These are phyloP conservation scores for Didymella glomerata DNA, from an alignment of 2,329 filamentous ascomycete genomes.

Conservation along the genomic window DNA sequence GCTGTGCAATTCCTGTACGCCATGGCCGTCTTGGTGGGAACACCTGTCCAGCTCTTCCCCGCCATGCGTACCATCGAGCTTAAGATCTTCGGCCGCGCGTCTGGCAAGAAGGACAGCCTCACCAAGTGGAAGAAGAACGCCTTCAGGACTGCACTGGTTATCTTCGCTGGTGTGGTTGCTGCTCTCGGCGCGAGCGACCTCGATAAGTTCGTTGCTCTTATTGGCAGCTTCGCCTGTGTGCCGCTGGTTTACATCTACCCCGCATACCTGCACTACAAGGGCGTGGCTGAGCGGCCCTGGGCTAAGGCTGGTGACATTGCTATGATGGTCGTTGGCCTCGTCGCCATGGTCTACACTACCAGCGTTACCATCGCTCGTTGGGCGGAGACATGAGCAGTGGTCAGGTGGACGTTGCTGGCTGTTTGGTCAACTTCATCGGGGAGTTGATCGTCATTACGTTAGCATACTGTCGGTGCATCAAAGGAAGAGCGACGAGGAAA, in stretches of 20 bases:
- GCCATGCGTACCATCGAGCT: constrained; percentile 76
- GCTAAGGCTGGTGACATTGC: constrained; percentile 67
- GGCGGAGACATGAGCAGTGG: constrained; percentile 35
- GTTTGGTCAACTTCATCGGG: background rate
- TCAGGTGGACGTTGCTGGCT: background rate
- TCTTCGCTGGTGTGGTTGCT: constrained; percentile 67
- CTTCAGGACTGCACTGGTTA: constrained; percentile 66
- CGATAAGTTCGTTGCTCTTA: constrained; percentile 77
- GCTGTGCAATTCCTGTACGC: constrained; percentile 79
- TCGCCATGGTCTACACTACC: constrained; percentile 77
- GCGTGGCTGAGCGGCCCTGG: constrained; percentile 65
- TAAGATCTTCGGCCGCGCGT: constrained; percentile 69
- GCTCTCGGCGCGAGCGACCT: constrained; percentile 72
- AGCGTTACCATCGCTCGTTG: constrained; percentile 63
- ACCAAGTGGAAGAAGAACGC: constrained; percentile 82
- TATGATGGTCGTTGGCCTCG: constrained; percentile 71
- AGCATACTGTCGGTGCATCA: background rate
- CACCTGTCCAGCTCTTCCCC: constrained; percentile 78
- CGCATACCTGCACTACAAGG: constrained; percentile 73
- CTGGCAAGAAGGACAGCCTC: constrained; percentile 69
- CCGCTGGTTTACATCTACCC: constrained; percentile 82
- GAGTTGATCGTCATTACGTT: background rate
- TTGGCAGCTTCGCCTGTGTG: constrained; percentile 77
- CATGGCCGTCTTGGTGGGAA: constrained; percentile 75
- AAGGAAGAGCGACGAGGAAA: background rate